phyloP scores from a whole-genome alignment of 2,329 filamentous ascomycete genomes.

The Metarhizium album region DNA sequence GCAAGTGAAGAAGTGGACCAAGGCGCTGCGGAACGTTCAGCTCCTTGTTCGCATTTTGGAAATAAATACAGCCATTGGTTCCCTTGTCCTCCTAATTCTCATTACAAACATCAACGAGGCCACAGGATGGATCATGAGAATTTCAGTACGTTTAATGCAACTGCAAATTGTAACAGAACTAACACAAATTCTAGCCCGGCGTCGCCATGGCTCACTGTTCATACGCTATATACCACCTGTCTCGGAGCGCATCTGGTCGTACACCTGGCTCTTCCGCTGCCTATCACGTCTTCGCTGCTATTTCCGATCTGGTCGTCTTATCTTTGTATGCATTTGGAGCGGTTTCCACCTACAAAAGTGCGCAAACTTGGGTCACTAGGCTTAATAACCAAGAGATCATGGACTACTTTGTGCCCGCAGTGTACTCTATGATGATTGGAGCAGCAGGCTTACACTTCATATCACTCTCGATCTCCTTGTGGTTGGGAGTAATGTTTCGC shows the following conservation, averaged over 20 bases:
- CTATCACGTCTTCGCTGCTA: slow-evolving; percentile 75
- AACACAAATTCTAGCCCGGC: slow-evolving; percentile 47
- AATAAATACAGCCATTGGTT: slow-evolving; percentile 56
- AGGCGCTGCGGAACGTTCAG: slow-evolving; percentile 57
- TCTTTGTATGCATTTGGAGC: slow-evolving; percentile 47
- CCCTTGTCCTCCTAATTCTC: slow-evolving; percentile 67
- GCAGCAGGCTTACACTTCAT: slow-evolving; percentile 59
- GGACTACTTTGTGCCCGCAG: slow-evolving; percentile 50
- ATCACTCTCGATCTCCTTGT: slow-evolving; percentile 61
- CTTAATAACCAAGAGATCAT: slow-evolving; percentile 46
- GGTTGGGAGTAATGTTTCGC: slow-evolving; percentile 67
- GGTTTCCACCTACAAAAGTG: slow-evolving; percentile 33
- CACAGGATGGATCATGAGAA: slow-evolving; percentile 65
- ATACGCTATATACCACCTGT: slow-evolving; percentile 76
- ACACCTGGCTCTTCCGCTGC: slow-evolving; percentile 73
- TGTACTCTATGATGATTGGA: slow-evolving; percentile 57
- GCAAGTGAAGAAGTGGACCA: slow-evolving; percentile 60
- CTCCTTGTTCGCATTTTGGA: slow-evolving; percentile 56
- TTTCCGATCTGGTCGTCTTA: slow-evolving; percentile 53
- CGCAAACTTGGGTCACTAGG: slow-evolving; percentile 54
- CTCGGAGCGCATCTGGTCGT: slow-evolving; percentile 56
- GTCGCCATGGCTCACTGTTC: slow-evolving; percentile 59
- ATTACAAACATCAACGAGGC: slow-evolving; percentile 55
- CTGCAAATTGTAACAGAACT: background rate
- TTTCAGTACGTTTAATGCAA: slow-evolving; percentile 48